Conservation (phyloP, 768 basidiomycete species). For the Tulasnella calospora region DNA sequence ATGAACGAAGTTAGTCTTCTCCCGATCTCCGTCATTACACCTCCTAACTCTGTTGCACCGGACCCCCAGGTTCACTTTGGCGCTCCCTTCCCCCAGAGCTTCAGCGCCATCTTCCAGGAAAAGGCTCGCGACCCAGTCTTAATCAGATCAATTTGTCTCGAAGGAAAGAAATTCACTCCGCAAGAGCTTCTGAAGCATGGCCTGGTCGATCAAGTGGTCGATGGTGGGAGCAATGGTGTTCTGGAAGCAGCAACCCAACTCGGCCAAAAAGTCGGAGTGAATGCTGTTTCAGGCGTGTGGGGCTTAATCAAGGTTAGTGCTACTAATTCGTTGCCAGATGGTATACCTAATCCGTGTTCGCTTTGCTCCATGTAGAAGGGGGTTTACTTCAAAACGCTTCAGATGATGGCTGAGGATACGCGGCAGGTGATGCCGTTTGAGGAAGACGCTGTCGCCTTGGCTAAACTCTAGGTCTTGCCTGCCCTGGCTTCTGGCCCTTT, state of each 20-base stretch:
- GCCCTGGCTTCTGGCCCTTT: neutral
- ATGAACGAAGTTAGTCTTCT: conserved; percentile 40
- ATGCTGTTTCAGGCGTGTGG: conserved; percentile 29
- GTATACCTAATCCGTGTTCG: neutral
- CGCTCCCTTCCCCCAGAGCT: conserved; percentile 41
- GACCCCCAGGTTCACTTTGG: conserved; percentile 36
- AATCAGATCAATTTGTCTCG: conserved; percentile 37
- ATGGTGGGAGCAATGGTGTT: conserved; percentile 29
- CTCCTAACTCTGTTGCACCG: conserved; percentile 10
- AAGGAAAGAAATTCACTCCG: conserved; percentile 39
- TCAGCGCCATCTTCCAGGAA: conserved; percentile 35
- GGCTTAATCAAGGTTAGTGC: conserved; percentile 30
- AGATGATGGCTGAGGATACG: neutral
- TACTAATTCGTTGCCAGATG: neutral
- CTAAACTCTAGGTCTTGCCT: neutral
- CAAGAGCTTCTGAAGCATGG: conserved; percentile 36
- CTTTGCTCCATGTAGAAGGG: conserved; percentile 12
- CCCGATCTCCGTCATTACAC: neutral
- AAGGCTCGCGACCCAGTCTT: conserved; percentile 35
- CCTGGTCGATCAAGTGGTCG: conserved; percentile 39
- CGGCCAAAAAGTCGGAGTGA: conserved; percentile 20
- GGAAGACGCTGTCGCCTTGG: conserved; percentile 20
- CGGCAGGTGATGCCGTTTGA: conserved; percentile 23
- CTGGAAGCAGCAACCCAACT: conserved; percentile 28
- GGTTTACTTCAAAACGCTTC: conserved; percentile 12